Evolutionary conservation across 441 rosid species (phyloP), one percentile per base, ranked within the genome.

Genomic region (Codiaeum variegatum): DNA sequence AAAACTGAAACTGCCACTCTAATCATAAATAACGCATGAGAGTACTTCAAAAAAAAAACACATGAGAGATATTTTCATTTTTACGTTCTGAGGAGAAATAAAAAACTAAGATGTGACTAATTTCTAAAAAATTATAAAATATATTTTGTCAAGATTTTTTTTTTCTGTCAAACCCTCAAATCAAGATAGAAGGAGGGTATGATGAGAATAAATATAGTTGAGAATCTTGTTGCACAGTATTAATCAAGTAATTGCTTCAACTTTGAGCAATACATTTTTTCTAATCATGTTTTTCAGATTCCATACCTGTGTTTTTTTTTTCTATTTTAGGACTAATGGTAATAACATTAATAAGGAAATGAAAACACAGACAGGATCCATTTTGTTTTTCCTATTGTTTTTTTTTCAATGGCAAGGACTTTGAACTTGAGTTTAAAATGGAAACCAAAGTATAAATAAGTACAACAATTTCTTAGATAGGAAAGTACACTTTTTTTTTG

Each of bases 211-310:
- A 38, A 28, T 44, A 62, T 34, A 11, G 46, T 0, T 8, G 26
- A 62, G 26, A 62, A 62, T 32, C 15, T 63, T 63, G 51, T 63
- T 63, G 31, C 18, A 21, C 31, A n/a, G 31, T 12, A 31, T 21
- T 63, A 11, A 21, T 63, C 76, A 67, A 36, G 34, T 7, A 44
- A 66, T 42, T 42, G 55, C 69, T 28, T 66, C 55, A 42, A 66
- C 8, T 12, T 24, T 24, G 36, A 44, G 19, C 54, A 23, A 40
- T 65, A 1, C n/a, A 5, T 21, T 26, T 42, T 5, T 42, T 42
- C 12, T n/a, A 7, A 34, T 34, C 21, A 1, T 34, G 3, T n/a
- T 18, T 62, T 62, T 5, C 1, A 18, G 19, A 42, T 70, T n/a
- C 72, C 44, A n/a, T 18, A 13, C 10, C 55, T 4, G 21, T 59